Percentiles rank a stretch among this genome's conserved stretches.
These are phyloP conservation scores for Clarireedia homoeocarpa DNA, from an alignment of 2,329 filamentous ascomycete species.

Conservation along the genomic window DNA sequence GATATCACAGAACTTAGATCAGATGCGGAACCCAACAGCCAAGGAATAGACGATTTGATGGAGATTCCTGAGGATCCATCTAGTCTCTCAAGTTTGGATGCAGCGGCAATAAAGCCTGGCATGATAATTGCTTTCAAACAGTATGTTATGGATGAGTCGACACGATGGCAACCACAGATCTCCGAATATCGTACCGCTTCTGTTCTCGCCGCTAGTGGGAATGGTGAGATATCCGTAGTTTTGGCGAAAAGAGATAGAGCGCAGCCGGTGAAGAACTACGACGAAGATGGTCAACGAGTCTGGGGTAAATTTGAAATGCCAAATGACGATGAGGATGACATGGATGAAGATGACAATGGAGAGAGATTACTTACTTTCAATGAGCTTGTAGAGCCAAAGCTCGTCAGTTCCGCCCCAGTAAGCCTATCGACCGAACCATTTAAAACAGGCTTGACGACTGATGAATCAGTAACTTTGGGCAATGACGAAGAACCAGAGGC, in stretches of 20 bases:
- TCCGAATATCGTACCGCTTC: slow-evolving; percentile 57
- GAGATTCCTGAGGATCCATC: slow-evolving; percentile 49
- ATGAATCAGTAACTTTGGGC: slow-evolving; percentile 3
- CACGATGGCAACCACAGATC: slow-evolving; percentile 59
- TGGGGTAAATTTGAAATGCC: slow-evolving; percentile 76
- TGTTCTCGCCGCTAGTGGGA: slow-evolving; percentile 47
- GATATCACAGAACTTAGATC: slow-evolving; percentile 21
- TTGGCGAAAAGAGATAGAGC: slow-evolving; percentile 63
- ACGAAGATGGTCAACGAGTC: slow-evolving; percentile 62
- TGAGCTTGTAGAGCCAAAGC: slow-evolving; percentile 60
- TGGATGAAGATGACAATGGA: slow-evolving; percentile 49
- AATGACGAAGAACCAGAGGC: slow-evolving; percentile 11
- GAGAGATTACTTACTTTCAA: slow-evolving; percentile 49
- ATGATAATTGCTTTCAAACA: slow-evolving; percentile 65
- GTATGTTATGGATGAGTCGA: slow-evolving; percentile 51
- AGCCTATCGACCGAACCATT: slow-evolving; percentile 14
- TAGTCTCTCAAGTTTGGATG: slow-evolving; percentile 42
- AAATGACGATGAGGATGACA: slow-evolving; percentile 49
- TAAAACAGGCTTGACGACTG: slow-evolving; percentile 1
- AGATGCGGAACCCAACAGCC: slow-evolving; percentile 16
- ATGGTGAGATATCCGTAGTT: slow-evolving; percentile 48
- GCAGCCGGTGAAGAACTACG: slow-evolving; percentile 49
- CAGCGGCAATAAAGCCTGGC: slow-evolving; percentile 43
- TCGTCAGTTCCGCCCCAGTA: slow-evolving; percentile 42
- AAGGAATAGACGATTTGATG: slow-evolving; percentile 50